phyloP scores from a whole-genome alignment of 306 rosid species.

The Dalbergia cochinchinensis region DNA sequence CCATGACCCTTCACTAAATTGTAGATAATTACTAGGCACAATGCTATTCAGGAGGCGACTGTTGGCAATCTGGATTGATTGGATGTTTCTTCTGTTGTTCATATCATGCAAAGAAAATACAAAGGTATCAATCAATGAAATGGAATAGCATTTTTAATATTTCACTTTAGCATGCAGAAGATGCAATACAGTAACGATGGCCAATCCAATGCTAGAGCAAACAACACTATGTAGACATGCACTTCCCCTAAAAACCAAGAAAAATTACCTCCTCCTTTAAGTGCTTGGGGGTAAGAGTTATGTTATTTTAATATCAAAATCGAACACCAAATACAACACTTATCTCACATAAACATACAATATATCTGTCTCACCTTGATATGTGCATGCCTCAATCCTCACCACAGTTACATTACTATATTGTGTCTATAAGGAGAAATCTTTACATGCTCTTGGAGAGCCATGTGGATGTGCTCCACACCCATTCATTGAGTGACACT shows the following conservation, averaged over 20 bases:
- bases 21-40: conserved; percentile 46
- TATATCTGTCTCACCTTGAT: no score
- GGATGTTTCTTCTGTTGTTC: conserved; percentile 59
- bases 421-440: no score
- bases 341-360: no score
- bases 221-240: neutral
- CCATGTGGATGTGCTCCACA: no score
- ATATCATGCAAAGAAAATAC: conserved; percentile 45
- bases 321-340: no score
- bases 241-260: neutral
- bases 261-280: neutral
- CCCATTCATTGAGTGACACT: no score
- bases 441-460: no score
- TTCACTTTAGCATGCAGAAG: neutral
- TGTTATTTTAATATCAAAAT: no score
- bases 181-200: neutral
- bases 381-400: no score
- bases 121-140: conserved; percentile 44
- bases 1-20: conserved; percentile 51
- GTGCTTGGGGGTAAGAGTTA: neutral
- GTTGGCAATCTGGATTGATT: conserved; percentile 47
- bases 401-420: no score
- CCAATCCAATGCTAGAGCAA: neutral
- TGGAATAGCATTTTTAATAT: neutral
- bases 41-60: conserved; percentile 41